A percentile compares a stretch with the other conserved stretches of the same genome.
Conservation (phyloP, 116 monocot genomes). For the Iris pallida region DNA sequence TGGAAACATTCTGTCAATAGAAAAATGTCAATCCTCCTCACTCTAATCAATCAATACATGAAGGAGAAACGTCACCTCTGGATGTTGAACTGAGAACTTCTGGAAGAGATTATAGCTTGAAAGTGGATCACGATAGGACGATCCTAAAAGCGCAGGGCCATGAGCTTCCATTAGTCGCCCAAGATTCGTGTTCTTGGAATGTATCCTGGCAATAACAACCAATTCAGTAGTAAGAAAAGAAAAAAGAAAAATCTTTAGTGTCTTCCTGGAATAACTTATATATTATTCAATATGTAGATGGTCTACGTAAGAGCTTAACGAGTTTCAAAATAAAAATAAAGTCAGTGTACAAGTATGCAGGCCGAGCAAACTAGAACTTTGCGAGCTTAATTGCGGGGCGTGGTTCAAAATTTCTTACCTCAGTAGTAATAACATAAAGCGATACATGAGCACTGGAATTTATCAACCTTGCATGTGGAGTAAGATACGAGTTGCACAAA, state of each 20-base stretch:
- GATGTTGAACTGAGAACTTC: constrained; percentile 65
- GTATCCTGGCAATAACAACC: constrained; percentile 29
- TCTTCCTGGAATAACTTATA: not conserved
- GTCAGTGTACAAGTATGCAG: too few relatives aligned
- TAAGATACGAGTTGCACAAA: too few relatives aligned
- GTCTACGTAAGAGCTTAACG: not conserved
- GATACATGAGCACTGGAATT: too few relatives aligned
- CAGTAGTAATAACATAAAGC: too few relatives aligned
- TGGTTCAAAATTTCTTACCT: too few relatives aligned
- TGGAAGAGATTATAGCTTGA: constrained; percentile 68
- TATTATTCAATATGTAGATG: not conserved
- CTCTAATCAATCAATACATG: not conserved
- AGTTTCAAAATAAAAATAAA: not conserved
- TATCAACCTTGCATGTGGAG: too few relatives aligned
- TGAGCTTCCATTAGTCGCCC: constrained; percentile 77
- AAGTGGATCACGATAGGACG: constrained; percentile 72
- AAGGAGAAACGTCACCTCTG: constrained; percentile 41
- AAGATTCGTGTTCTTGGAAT: constrained; percentile 62
- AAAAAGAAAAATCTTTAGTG: not conserved
- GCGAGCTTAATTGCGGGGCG: too few relatives aligned
- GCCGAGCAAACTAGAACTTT: too few relatives aligned
- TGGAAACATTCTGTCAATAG: not conserved
- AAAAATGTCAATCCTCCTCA: not conserved
- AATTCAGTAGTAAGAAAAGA: not conserved
- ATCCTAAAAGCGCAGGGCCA: constrained; percentile 67